Evolutionary conservation across 2,329 filamentous ascomycete genomes (phyloP).

Genomic region (Phyllosticta capitalensis): DNA sequence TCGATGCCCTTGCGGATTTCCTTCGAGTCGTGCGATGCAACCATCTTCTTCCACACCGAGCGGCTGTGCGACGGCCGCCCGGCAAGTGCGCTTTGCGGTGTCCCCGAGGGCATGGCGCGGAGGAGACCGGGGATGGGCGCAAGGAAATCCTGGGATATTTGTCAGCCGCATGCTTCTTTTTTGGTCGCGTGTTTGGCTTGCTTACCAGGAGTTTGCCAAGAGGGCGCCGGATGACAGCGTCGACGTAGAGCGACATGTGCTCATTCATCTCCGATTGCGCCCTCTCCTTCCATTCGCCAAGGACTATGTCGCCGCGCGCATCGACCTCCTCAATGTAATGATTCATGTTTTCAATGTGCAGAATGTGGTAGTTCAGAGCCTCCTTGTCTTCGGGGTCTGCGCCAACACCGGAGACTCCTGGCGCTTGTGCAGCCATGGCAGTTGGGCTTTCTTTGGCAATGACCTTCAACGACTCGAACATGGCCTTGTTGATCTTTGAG

Average conservation of each 20-base stretch:
- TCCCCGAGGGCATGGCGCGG: conserved; percentile 38
- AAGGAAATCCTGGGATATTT: conserved; percentile 56
- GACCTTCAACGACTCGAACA: conserved; percentile 95
- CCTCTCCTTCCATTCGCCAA: conserved; percentile 73
- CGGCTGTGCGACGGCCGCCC: conserved; percentile 76
- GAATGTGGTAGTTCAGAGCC: conserved; percentile 91
- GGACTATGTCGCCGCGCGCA: conserved; percentile 58
- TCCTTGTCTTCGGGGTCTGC: conserved; percentile 80
- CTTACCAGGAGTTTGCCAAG: conserved; percentile 69
- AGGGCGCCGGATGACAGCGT: conserved; percentile 78
- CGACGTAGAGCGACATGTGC: conserved; percentile 80
- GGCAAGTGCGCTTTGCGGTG: conserved; percentile 53
- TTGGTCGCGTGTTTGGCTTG: conserved; percentile 3
- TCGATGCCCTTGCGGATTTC: conserved; percentile 88
- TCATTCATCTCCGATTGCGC: conserved; percentile 72
- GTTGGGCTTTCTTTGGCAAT: conserved; percentile 66
- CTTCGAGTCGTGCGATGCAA: conserved; percentile 69
- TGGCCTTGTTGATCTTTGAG: conserved; percentile 77
- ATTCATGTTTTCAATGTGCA: conserved; percentile 98
- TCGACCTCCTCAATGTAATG: conserved; percentile 92
- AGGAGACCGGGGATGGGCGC: conserved; percentile 74
- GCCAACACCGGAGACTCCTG: conserved; percentile 21
- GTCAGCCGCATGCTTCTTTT: conserved; percentile 11
- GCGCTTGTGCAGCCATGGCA: conserved; percentile 42
- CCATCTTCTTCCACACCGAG: conserved; percentile 73